Percentiles rank a stretch among this genome's conserved stretches.
These are phyloP conservation scores for Psilocybe tampanensis DNA, from an alignment of 768 basidiomycete genomes.

Conservation along the genomic window DNA sequence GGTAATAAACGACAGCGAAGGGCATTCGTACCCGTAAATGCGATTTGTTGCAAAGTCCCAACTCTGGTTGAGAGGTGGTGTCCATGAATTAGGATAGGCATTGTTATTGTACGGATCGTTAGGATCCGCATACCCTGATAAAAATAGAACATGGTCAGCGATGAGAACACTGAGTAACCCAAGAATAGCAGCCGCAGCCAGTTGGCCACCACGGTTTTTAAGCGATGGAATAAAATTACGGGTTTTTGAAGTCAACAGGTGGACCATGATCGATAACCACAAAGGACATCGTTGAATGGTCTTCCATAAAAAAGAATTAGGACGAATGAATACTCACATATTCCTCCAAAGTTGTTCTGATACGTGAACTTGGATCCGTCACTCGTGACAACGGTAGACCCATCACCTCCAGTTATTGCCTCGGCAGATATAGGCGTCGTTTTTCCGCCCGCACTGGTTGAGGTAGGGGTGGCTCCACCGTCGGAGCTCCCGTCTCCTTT, in stretches of 20 bases:
- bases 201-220: not conserved
- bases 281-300: not conserved
- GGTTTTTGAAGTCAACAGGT: not conserved
- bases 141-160: constrained; percentile 3
- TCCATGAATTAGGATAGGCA: constrained; percentile 79
- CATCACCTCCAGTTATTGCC: constrained; percentile 62
- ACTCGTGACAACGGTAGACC: constrained; percentile 61
- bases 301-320: not conserved
- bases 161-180: not conserved
- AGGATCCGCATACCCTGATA: constrained; percentile 64
- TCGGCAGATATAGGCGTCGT: constrained; percentile 11
- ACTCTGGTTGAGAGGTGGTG: constrained; percentile 72
- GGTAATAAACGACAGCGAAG: constrained; percentile 3
- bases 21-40: constrained; percentile 32
- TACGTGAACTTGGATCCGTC: constrained; percentile 80
- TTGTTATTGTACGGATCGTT: constrained; percentile 75
- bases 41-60: constrained; percentile 73
- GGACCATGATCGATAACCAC: no score
- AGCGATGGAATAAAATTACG: not conserved
- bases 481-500: not conserved
- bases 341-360: constrained; percentile 74
- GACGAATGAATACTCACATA: constrained; percentile 47
- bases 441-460: constrained; percentile 7
- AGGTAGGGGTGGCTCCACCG: constrained; percentile 6
- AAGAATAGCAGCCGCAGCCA: not conserved